Evolutionary conservation across 176 grass and related monocot genomes (phyloP).

Genomic region (Themeda triandra): DNA sequence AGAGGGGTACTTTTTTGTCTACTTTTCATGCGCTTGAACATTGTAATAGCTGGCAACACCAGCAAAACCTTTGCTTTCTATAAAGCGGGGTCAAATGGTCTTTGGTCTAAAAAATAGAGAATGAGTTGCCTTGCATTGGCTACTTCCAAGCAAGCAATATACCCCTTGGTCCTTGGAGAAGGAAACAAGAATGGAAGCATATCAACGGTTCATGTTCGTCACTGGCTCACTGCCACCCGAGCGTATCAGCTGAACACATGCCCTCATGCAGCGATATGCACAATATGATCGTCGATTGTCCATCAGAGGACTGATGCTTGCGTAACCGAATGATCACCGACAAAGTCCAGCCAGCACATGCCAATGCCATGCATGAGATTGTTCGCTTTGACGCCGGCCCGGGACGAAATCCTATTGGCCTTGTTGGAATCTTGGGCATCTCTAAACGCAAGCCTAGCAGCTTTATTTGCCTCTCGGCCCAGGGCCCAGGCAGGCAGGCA

Average conservation of each 20-base stretch:
- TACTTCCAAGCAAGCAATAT: neutral
- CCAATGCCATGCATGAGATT: neutral
- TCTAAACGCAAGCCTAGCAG: neutral
- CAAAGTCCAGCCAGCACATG: neutral
- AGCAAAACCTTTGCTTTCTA: too few relatives aligned
- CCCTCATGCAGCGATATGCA: neutral
- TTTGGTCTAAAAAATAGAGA: too few relatives aligned
- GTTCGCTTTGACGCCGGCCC: neutral
- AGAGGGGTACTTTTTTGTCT: too few relatives aligned
- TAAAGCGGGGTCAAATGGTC: too few relatives aligned
- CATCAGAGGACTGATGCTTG: neutral
- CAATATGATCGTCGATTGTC: neutral
- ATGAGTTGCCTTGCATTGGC: neutral
- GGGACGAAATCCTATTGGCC: neutral
- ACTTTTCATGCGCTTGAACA: too few relatives aligned
- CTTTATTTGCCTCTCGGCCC: neutral
- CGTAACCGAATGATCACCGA: neutral
- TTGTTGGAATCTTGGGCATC: neutral
- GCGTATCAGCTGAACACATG: neutral
- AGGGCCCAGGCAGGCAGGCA: neutral
- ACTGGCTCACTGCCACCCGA: neutral
- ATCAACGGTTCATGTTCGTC: neutral
- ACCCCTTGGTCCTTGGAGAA: neutral
- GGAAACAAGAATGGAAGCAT: neutral
- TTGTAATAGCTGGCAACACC: too few relatives aligned